Evolutionary conservation across 768 basidiomycete genomes (phyloP).

Genomic region (Psilocybe cyanescens): DNA sequence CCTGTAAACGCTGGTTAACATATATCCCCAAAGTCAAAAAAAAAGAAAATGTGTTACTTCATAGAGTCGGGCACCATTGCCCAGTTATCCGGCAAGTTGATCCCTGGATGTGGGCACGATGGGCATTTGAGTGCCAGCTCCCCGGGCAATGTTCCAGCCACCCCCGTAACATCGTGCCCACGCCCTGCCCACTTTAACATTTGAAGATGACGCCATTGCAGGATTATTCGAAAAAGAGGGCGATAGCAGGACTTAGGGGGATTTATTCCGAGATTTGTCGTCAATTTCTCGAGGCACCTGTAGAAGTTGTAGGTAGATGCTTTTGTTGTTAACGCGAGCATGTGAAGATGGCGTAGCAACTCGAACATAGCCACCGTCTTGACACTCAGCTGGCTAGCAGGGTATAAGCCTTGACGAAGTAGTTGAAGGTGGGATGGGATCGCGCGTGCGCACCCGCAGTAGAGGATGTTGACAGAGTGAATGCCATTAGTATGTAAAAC

Average conservation of each 20-base stretch:
- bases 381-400: not conserved
- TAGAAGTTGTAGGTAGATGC: constrained; percentile 10
- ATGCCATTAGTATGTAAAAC: constrained; percentile 10
- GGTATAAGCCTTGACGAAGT: constrained; percentile 3
- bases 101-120: constrained; percentile 30
- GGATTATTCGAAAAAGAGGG: not conserved
- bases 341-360: constrained; percentile 2
- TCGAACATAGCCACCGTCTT: constrained; percentile 3
- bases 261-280: not conserved
- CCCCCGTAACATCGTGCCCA: constrained; percentile 23
- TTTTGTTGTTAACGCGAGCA: constrained; percentile 7
- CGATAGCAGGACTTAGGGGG: not conserved
- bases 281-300: not conserved
- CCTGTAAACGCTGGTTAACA: not conserved
- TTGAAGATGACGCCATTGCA: constrained; percentile 28
- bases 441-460: constrained; percentile 2
- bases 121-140: constrained; percentile 28
- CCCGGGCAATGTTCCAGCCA: constrained; percentile 23
- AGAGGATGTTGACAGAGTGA: not conserved
- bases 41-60: not conserved
- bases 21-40: too few species aligned
- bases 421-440: constrained; percentile 9
- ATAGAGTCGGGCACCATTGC: constrained; percentile 8
- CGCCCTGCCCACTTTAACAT: constrained; percentile 28
- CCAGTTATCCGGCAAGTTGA: constrained; percentile 27